Conservation (phyloP, 2,329 filamentous ascomycete species). For the Bipolaris sorokiniana region DNA sequence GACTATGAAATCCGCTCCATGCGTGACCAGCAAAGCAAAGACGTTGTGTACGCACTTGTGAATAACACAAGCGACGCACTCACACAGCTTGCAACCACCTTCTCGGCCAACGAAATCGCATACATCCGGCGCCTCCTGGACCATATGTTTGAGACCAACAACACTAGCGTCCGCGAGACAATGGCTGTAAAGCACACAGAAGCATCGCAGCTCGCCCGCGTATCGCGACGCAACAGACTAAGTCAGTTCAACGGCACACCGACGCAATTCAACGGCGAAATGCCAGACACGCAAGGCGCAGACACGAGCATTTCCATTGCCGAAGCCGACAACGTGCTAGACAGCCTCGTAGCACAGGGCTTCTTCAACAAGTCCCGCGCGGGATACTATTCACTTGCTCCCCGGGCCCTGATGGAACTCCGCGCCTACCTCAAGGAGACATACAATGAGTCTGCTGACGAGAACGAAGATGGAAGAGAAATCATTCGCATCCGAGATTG, state of each 20-base stretch:
- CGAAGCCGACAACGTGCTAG: conserved; percentile 77
- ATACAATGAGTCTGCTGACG: conserved; percentile 75
- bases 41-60: conserved; percentile 80
- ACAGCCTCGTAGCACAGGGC: conserved; percentile 73
- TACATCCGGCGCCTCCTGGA: conserved; percentile 89
- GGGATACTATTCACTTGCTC: conserved; percentile 76
- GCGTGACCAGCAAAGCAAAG: conserved; percentile 68
- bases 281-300: conserved; percentile 47
- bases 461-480: conserved; percentile 58
- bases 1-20: conserved; percentile 86
- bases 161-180: conserved; percentile 78
- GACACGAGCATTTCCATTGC: conserved; percentile 68
- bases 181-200: conserved; percentile 83
- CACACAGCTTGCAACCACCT: conserved; percentile 85
- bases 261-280: conserved; percentile 43
- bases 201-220: conserved; percentile 70
- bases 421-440: conserved; percentile 82
- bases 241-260: conserved; percentile 35
- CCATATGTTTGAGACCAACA: conserved; percentile 89
- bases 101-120: conserved; percentile 81
- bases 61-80: conserved; percentile 86
- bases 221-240: conserved; percentile 37
- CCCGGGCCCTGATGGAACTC: conserved; percentile 83
- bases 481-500: conserved; percentile 79
- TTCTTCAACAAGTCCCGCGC: conserved; percentile 80